Conservation (phyloP, 2,329 filamentous ascomycete species). For the Aspergillus costaricaensis region DNA sequence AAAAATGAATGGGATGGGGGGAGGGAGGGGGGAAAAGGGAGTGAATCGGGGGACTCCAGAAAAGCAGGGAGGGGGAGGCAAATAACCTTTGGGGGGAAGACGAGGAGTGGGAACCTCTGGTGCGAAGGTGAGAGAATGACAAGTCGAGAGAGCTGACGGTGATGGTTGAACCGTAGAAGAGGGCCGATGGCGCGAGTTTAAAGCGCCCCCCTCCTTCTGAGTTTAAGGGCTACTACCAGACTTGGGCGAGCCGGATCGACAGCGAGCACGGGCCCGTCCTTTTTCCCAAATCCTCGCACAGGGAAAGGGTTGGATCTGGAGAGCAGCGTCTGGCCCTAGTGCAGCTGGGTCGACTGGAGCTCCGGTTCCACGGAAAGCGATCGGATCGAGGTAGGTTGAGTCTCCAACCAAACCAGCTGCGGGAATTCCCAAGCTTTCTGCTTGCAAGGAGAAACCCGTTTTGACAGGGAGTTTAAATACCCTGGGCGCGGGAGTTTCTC, state of each 20-base stretch:
- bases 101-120: conserved; percentile 10
- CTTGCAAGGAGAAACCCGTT: conserved; percentile 16
- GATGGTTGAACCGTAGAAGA: conserved; percentile 23
- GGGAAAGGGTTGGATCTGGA: conserved; percentile 21
- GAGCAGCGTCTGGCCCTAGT: conserved; percentile 20
- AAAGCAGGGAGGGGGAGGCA: conserved; percentile 21
- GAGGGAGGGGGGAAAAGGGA: conserved; percentile 3
- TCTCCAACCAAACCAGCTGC: conserved; percentile 27
- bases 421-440: conserved; percentile 33
- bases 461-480: conserved; percentile 17
- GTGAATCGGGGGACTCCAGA: conserved; percentile 5
- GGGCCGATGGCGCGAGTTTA: conserved; percentile 24
- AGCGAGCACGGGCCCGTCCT: conserved; percentile 26
- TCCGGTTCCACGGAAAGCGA: conserved; percentile 31
- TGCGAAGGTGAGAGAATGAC: conserved; percentile 21
- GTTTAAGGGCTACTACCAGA: conserved; percentile 30
- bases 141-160: conserved; percentile 23
- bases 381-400: conserved; percentile 25
- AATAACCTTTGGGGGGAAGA: conserved; percentile 18
- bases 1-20: conserved; percentile 10
- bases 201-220: conserved; percentile 22
- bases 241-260: conserved; percentile 30
- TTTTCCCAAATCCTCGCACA: conserved; percentile 12
- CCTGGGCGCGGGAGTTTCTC: neutral
- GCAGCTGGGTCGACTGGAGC: conserved; percentile 24